These are phyloP conservation scores for Tetraselmis chui DNA, from an alignment of 139 green algal species.

Conservation along the genomic window DNA sequence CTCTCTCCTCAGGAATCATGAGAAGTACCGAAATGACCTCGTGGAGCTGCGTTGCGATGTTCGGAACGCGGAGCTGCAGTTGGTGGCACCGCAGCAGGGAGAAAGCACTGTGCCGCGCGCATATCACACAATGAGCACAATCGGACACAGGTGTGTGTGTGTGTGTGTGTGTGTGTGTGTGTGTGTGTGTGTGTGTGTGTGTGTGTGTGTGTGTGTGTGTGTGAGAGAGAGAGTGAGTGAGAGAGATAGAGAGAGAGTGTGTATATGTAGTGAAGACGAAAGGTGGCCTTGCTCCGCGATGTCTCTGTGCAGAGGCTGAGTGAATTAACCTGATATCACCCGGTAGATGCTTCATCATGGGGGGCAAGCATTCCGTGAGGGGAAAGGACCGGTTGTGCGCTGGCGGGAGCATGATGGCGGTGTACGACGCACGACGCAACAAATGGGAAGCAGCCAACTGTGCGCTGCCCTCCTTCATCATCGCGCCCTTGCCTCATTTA, in stretches of 20 bases:
- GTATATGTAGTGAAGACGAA: background rate
- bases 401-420: background rate
- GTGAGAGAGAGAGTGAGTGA: no score
- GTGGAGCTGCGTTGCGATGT: background rate
- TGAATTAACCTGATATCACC: no score
- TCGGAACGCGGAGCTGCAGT: background rate
- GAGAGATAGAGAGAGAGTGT: no score
- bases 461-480: background rate
- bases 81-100: background rate
- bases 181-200: no score
- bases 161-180: no score
- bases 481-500: no score
- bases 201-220: no score
- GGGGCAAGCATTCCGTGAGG: background rate
- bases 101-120: background rate
- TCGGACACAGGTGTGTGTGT: background rate
- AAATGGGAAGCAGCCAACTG: background rate
- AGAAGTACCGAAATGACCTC: background rate
- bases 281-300: background rate
- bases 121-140: background rate
- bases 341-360: background rate
- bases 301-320: no score
- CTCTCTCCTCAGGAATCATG: background rate
- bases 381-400: background rate
- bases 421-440: background rate